A percentile compares a stretch with the other conserved stretches of the same genome.
phyloP scores from a whole-genome alignment of 2,329 filamentous ascomycete genomes.

The Cryoendolithus antarcticus region DNA sequence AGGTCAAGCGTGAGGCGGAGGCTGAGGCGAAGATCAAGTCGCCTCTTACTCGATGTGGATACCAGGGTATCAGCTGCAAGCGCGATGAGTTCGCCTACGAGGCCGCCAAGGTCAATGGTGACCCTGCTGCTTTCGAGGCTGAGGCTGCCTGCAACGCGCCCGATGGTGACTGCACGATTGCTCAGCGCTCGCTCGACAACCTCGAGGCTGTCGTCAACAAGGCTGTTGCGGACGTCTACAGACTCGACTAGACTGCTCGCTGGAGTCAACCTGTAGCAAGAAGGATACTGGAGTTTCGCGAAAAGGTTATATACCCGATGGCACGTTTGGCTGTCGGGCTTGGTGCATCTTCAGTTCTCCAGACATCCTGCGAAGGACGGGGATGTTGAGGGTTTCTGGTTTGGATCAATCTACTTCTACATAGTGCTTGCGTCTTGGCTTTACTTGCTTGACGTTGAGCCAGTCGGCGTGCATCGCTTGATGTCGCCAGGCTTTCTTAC shows the following conservation, averaged over 20 bases:
- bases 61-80: conserved; percentile 3
- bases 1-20: conserved; percentile 13
- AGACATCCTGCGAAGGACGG: no score
- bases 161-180: conserved; percentile 9
- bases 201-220: conserved; percentile 8
- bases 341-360: no score
- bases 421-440: no score
- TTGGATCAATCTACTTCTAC: no score
- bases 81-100: conserved; percentile 2
- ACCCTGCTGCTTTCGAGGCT: conserved; percentile 2
- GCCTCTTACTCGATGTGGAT: conserved; percentile 1
- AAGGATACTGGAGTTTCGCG: not conserved
- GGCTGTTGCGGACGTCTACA: conserved; percentile 4
- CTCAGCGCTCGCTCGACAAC: conserved; percentile 7
- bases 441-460: no score
- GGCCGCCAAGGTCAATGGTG: not conserved
- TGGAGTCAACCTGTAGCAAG: no score
- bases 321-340: no score
- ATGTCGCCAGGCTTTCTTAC: no score
- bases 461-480: no score
- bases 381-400: no score
- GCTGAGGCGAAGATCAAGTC: conserved; percentile 7
- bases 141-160: conserved; percentile 8
- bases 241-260: not conserved
- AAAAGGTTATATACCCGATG: no score